Conservation (phyloP, 2,329 filamentous ascomycete genomes). For the Ustulina deusta region DNA sequence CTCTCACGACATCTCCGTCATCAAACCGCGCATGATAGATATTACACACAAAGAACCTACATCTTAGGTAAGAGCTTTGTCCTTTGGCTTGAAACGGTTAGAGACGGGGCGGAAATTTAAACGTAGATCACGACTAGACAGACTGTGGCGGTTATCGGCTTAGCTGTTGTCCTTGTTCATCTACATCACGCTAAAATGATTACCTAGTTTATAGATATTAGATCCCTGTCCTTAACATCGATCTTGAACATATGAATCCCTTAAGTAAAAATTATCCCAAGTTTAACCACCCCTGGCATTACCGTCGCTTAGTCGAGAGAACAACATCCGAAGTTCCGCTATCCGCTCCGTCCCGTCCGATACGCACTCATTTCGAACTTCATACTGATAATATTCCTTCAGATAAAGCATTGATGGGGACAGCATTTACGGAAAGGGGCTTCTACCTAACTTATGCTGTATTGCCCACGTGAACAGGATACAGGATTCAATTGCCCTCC, state of each 20-base stretch:
- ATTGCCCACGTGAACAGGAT: neutral
- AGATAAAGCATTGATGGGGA: neutral
- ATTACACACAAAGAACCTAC: neutral
- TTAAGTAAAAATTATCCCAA: conserved; percentile 28
- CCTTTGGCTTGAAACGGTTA: conserved; percentile 14
- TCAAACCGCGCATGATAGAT: neutral
- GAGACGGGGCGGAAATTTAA: conserved; percentile 10
- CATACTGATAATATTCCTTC: neutral
- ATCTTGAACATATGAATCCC: neutral
- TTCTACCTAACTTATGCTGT: neutral
- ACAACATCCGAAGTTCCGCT: conserved; percentile 42
- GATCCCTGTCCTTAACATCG: conserved; percentile 1
- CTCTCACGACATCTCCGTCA: neutral
- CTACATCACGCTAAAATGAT: conserved; percentile 3
- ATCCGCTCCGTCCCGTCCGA: conserved; percentile 28
- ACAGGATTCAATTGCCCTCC: neutral
- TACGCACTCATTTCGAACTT: neutral
- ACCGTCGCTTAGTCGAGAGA: conserved; percentile 13
- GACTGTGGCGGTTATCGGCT: neutral
- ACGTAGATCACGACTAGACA: neutral
- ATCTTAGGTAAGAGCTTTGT: neutral
- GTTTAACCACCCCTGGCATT: neutral
- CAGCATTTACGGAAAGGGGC: neutral
- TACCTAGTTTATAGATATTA: neutral
- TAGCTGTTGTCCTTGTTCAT: neutral